phyloP scores from a whole-genome alignment of 2,329 filamentous ascomycete genomes.

The Onygenales sp. region DNA sequence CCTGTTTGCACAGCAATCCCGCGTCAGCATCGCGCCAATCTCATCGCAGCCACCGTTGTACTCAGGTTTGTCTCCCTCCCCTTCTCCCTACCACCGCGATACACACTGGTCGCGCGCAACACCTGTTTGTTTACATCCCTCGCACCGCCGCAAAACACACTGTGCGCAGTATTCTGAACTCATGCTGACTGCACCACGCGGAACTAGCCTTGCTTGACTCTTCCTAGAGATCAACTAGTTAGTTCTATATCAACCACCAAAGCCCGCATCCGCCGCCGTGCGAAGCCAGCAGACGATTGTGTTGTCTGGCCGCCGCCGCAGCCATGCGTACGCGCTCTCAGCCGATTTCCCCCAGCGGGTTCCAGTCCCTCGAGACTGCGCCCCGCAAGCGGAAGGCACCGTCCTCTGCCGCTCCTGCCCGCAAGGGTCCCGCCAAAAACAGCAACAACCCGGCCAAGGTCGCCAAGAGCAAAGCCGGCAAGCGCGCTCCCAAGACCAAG shows the following conservation, averaged over 20 bases:
- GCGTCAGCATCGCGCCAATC: too few relatives aligned
- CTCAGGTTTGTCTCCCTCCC: too few relatives aligned
- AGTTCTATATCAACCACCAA: not conserved
- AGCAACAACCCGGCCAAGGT: constrained; percentile 7
- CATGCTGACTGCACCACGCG: too few relatives aligned
- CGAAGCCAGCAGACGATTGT: not conserved
- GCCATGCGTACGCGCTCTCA: constrained; percentile 32
- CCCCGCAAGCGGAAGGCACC: constrained; percentile 8
- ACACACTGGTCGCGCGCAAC: too few relatives aligned
- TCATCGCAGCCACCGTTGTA: too few relatives aligned
- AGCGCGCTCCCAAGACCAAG: constrained; percentile 10
- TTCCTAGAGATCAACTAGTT: too few relatives aligned
- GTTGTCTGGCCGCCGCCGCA: not conserved
- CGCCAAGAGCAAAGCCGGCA: constrained; percentile 1
- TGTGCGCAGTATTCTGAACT: too few relatives aligned
- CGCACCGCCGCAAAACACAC: too few relatives aligned
- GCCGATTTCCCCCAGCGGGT: constrained; percentile 24
- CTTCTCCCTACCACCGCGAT: too few relatives aligned
- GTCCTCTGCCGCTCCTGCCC: constrained; percentile 9
- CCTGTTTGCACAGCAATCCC: too few relatives aligned
- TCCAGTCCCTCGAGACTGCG: constrained; percentile 22
- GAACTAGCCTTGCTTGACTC: too few relatives aligned
- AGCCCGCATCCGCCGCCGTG: not conserved
- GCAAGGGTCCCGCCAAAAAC: constrained; percentile 8
- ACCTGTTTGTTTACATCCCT: too few relatives aligned